A percentile compares a stretch with the other conserved stretches of the same genome.
phyloP scores from a whole-genome alignment of 371 early-diverging fungal species.

The Zancudomyces culisetae region DNA sequence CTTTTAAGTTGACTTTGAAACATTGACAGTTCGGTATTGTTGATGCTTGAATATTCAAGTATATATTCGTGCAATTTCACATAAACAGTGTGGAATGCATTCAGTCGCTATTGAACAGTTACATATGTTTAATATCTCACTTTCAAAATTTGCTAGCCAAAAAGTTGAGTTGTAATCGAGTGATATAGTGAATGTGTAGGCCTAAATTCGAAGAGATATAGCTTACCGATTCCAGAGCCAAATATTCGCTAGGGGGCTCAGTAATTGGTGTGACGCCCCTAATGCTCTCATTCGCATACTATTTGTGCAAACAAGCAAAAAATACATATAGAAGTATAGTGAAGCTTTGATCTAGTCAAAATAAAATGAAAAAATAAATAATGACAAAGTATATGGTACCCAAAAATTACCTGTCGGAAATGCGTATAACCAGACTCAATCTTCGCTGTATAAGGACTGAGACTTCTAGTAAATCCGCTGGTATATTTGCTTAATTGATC shows the following conservation, averaged over 20 bases:
- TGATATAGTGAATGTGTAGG: not conserved
- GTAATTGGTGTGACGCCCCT: conserved; percentile 67
- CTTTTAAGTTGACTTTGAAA: not conserved
- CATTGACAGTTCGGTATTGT: not conserved
- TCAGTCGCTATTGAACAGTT: not conserved
- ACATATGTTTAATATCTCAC: not conserved
- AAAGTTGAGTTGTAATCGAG: not conserved
- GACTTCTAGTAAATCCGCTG: conserved; percentile 27
- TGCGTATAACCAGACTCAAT: conserved; percentile 55
- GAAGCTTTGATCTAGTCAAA: no score
- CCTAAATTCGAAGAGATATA: not conserved
- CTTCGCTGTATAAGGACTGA: conserved; percentile 48
- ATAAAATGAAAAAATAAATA: no score
- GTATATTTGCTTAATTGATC: not conserved
- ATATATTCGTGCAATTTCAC: not conserved
- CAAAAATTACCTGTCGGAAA: conserved; percentile 64
- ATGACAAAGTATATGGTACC: no score
- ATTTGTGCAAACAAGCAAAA: no score
- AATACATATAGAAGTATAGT: no score
- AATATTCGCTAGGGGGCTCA: conserved; percentile 77
- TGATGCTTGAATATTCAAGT: not conserved
- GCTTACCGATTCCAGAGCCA: conserved; percentile 42
- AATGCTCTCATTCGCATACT: conserved; percentile 59
- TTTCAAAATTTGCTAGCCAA: not conserved
- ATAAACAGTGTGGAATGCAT: not conserved